A percentile compares a stretch with the other conserved stretches of the same genome.
These are phyloP conservation scores for Colletotrichum zoysiae DNA, from an alignment of 2,329 filamentous ascomycete species.

Conservation along the genomic window DNA sequence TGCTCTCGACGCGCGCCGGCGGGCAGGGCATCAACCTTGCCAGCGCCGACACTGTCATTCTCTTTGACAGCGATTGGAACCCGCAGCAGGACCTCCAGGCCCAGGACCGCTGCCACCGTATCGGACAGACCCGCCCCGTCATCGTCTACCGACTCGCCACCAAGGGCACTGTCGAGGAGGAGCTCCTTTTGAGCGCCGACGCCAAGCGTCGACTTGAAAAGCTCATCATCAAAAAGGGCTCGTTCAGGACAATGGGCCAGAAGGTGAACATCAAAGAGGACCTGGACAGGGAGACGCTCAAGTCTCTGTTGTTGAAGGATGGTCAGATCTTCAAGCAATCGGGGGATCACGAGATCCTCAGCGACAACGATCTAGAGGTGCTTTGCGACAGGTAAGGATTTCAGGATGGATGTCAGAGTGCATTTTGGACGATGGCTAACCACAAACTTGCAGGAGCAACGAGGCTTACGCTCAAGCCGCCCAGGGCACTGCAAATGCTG, in stretches of 20 bases:
- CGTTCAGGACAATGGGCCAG: constrained; percentile 78
- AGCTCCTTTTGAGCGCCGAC: constrained; percentile 86
- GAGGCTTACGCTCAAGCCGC: constrained; percentile 78
- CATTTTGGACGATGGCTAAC: neutral
- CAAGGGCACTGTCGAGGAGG: constrained; percentile 91
- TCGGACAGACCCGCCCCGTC: constrained; percentile 92
- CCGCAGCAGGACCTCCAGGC: constrained; percentile 97
- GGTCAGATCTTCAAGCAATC: constrained; percentile 74
- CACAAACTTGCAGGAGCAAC: constrained; percentile 58
- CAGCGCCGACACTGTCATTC: constrained; percentile 89
- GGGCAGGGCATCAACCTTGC: constrained; percentile 96
- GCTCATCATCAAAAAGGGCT: constrained; percentile 93
- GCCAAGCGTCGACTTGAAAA: constrained; percentile 94
- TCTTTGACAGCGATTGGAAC: constrained; percentile 94
- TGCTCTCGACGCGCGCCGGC: constrained; percentile 90
- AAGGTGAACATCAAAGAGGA: constrained; percentile 66
- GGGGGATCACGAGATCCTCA: constrained; percentile 75
- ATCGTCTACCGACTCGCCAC: constrained; percentile 95
- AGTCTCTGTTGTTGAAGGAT: constrained; percentile 75
- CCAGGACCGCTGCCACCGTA: constrained; percentile 94
- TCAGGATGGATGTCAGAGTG: neutral
- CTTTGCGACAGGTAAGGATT: constrained; percentile 76
- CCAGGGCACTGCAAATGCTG: constrained; percentile 79
- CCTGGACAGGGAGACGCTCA: constrained; percentile 72
- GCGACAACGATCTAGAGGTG: constrained; percentile 80